Evolutionary conservation across 177 flowering plant species (phyloP).

Genomic region (Vitis hybrid): DNA sequence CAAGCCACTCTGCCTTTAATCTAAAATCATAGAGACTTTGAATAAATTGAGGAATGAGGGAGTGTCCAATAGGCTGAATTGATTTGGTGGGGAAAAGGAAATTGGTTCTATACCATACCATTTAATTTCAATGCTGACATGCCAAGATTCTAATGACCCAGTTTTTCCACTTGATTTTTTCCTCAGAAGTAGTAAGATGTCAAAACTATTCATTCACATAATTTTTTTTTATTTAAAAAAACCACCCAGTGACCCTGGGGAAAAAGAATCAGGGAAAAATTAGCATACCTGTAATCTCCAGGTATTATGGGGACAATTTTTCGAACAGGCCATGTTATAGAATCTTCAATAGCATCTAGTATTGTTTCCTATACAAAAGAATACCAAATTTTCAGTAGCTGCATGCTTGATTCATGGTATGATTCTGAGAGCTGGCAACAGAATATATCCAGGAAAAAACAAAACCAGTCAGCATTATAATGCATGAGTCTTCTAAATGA

Average conservation of each 20-base stretch:
- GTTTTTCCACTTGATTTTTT: no score
- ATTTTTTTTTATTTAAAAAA: not conserved
- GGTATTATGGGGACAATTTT: slow-evolving; percentile 86
- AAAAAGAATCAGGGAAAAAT: not conserved
- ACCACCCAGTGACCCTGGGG: not conserved
- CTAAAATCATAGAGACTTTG: no score
- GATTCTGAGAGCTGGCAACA: not conserved
- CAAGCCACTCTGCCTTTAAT: no score
- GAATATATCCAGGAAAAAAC: no score
- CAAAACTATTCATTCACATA: not conserved
- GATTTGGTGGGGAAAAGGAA: no score
- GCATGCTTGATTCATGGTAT: not conserved
- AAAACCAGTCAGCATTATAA: no score
- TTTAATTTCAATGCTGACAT: no score
- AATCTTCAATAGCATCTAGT: slow-evolving; percentile 92
- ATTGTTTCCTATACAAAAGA: slow-evolving; percentile 64
- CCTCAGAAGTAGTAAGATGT: not conserved
- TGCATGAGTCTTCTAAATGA: not conserved
- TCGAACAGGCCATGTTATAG: slow-evolving; percentile 93
- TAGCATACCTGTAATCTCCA: slow-evolving; percentile 88
- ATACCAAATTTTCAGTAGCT: not conserved
- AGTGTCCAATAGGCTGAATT: no score
- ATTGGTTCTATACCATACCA: no score
- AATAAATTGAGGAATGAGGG: no score
- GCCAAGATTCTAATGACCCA: no score